Evolutionary conservation across 176 grass and related monocot species (phyloP).

Genomic region (Otatea glauca): DNA sequence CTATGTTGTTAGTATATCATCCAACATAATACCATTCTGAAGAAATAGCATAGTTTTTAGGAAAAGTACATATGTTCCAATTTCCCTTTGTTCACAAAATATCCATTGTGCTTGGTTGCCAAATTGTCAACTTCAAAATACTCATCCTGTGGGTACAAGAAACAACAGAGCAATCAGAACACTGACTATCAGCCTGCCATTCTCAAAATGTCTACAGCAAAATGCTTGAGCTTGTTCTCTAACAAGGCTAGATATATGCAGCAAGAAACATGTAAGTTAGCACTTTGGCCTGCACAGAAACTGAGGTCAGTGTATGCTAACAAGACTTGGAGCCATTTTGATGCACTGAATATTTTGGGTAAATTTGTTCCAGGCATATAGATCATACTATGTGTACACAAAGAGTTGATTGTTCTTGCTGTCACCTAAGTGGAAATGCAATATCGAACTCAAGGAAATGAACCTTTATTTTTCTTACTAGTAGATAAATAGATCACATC

Average conservation of each 20-base stretch:
- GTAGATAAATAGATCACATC: not conserved
- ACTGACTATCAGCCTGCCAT: constrained; percentile 27
- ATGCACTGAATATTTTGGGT: not conserved
- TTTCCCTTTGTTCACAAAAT: constrained; percentile 89
- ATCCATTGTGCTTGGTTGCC: constrained; percentile 77
- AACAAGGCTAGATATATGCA: constrained; percentile 16
- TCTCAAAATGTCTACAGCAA: constrained; percentile 16
- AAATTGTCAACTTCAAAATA: constrained; percentile 92
- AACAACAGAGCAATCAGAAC: constrained; percentile 47
- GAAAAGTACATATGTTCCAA: constrained; percentile 75
- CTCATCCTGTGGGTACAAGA: constrained; percentile 65
- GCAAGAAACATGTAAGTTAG: constrained; percentile 12
- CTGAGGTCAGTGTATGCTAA: not conserved
- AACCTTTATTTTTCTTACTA: too few relatives aligned
- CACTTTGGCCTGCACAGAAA: constrained; percentile 18
- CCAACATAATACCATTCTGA: constrained; percentile 19
- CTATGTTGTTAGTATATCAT: constrained; percentile 6
- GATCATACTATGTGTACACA: not conserved
- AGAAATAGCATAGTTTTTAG: constrained; percentile 34
- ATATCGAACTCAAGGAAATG: not conserved
- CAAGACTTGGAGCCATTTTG: not conserved
- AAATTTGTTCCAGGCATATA: constrained; percentile 28
- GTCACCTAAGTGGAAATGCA: constrained; percentile 6
- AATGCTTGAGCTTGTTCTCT: constrained; percentile 9
- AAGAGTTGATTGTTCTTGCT: constrained; percentile 26